Evolutionary conservation across 108 stramenopile genomes (phyloP), one percentile per base, ranked within the genome.

Genomic region (Cyclotella sp.): DNA sequence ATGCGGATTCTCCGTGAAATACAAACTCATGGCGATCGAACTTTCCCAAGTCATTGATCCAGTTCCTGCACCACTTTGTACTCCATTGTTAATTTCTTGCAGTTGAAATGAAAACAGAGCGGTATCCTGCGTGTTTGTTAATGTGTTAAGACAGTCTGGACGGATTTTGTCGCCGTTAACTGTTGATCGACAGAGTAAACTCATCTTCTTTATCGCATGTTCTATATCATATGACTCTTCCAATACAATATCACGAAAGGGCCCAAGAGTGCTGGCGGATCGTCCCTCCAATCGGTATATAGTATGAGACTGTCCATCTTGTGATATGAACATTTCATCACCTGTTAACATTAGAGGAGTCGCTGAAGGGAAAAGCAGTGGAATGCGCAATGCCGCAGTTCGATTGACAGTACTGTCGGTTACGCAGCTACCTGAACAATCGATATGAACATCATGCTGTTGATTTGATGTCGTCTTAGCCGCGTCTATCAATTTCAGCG

Each of bases 1-100:
- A 29, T 81, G 41, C 12, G 85, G 85, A 28, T 82, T 53, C 1
- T 64, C 39, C 0, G 70, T 46, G 67, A 89, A 87, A 57, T 72
- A 86, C 49, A 90, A 34, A 29, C 83, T 41, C 86, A 90, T 88
- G 39, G 75, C 85, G 65, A 93, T 74, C 12, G 87, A 84, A 24
- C 83, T 81, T 51, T 91, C 90, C 90, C 90, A 91, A 41, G 90
- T 88, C 24, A 63, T 82, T 12, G 79, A 67, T 22, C 90, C 90
- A 15, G 90, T 91, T 4, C 88, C 86, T 3, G 68, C 82, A n/a
- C 49, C 41, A 24, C 52, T 72, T 41, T 77, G 59, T 0, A 72
- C 52, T 27, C 78, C 76, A 28, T 76, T 52, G 45, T 68, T 70
- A 43, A 89, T 87, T 77, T 91, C 90, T 84, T 87, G 90, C 14